Conservation (phyloP, 2,329 filamentous ascomycete species). For the Fonsecaea nubica region DNA sequence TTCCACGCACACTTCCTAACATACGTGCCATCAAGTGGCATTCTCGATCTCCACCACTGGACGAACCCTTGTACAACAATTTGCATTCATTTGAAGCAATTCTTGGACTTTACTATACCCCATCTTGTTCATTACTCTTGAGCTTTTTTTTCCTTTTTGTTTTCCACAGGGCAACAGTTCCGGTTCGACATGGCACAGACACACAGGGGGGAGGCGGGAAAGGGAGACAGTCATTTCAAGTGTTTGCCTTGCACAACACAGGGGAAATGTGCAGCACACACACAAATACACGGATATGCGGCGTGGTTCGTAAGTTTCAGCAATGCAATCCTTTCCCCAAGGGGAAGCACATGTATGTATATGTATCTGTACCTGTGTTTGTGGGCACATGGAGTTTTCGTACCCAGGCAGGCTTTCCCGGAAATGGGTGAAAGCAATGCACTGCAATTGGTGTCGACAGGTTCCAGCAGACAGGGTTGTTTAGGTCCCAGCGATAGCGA, state of each 20-base stretch:
- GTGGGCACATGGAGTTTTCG: too few relatives aligned
- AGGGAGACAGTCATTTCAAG: too few relatives aligned
- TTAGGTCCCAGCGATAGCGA: background rate
- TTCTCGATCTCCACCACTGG: background rate
- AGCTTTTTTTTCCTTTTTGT: background rate
- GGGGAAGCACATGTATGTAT: background rate
- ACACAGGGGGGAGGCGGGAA: background rate
- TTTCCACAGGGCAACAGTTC: conserved; percentile 1
- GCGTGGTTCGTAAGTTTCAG: background rate
- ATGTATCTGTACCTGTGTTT: too few relatives aligned
- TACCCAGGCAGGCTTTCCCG: too few relatives aligned
- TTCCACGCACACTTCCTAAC: background rate
- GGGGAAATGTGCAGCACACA: background rate
- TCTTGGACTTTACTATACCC: conserved; percentile 8
- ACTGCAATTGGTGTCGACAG: too few relatives aligned
- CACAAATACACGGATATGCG: background rate
- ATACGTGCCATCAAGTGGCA: background rate
- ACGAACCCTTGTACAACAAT: conserved; percentile 4
- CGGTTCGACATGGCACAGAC: background rate
- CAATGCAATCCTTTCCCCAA: background rate
- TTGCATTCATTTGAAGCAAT: background rate
- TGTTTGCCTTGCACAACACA: background rate
- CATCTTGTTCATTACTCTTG: background rate
- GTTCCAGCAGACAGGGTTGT: background rate
- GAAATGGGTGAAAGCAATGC: too few relatives aligned